These are phyloP conservation scores for Pichia sp. DNA, from an alignment of 1,139 yeast genomes.

Conservation along the genomic window DNA sequence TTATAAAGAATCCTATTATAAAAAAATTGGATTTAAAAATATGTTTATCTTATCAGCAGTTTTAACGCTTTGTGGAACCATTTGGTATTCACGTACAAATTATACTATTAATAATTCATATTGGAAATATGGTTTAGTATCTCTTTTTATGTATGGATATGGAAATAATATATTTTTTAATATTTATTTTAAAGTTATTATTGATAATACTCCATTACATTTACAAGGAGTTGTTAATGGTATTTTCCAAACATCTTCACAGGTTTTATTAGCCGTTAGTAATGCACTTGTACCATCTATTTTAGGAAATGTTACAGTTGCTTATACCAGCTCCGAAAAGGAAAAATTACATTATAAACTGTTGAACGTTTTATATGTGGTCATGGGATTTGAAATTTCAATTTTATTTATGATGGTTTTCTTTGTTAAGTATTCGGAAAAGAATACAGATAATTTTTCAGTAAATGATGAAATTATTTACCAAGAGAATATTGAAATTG, in stretches of 20 bases:
- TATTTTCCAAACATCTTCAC: constrained; percentile 29
- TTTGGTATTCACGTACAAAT: constrained; percentile 26
- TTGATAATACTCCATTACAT: constrained; percentile 29
- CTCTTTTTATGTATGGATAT: constrained; percentile 21
- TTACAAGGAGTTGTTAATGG: constrained; percentile 32
- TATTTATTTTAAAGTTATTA: constrained; percentile 21
- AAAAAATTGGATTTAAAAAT: constrained; percentile 19
- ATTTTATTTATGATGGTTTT: not conserved
- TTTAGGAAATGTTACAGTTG: constrained; percentile 16
- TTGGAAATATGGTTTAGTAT: constrained; percentile 28
- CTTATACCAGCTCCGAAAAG: not conserved
- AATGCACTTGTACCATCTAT: constrained; percentile 27
- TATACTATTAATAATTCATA: constrained; percentile 17
- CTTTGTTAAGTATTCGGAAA: not conserved
- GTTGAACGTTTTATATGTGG: not conserved
- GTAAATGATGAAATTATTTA: no score
- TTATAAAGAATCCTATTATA: constrained; percentile 12
- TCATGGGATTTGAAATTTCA: not conserved
- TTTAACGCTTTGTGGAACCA: constrained; percentile 14
- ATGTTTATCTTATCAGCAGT: constrained; percentile 19
- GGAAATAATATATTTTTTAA: constrained; percentile 20
- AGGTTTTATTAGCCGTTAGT: constrained; percentile 26
- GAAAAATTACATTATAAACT: not conserved
- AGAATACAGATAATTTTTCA: not conserved
- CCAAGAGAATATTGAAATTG: no score